Base-by-base conservation (phyloP, 306 rosid genomes). In the Sophora flavescens region DNA sequence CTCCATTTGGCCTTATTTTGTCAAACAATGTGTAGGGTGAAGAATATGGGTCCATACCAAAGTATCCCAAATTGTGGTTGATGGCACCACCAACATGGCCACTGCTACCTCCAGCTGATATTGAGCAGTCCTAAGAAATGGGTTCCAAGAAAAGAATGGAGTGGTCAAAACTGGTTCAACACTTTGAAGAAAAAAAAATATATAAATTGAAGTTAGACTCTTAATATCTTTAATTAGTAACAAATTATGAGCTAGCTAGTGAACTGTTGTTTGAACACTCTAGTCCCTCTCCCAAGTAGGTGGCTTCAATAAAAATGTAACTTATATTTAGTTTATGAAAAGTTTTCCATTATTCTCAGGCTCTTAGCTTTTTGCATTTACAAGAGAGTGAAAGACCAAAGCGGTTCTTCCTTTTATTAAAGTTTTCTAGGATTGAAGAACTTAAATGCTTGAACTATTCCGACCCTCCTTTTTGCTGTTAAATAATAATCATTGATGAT, bases 11-110 rank as follows among this genome's bases (percentile, higher is more conserved):
- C 76, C 78, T 84, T 70, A 84, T 76, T 71, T 88, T 95, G 57
- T 88, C 97, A 67, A 89, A 77, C 68, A 86, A 41, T 60, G 78
- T 61, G 76, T 85, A 85, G 45, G 90, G 38, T 33, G 93, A 76
- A 61, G 91, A 73, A 78, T 89, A 87, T 3, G 96, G 89, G 47
- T 93, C 97, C 47, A 85, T 82, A 3, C 96, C 89, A 2, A 88
- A 83, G 92, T 88, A 88, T 41, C 93, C 97, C 41, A 84, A 47
- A 78, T 83, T 80, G 70, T 85, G 89, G 74, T 59, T 65, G 4
- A 84, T 56, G 6, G 82, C 74, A 50, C 87, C 84, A 68, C 81
- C 88, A 45, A 48, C 78, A n/a, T 79, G 68, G 13, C 86, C 86
- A 42, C 72, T 77, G 82, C 82, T 83, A 10, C 82, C 88, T 75